phyloP scores from a whole-genome alignment of 768 basidiomycete genomes.

The Butyriboletus loyo region DNA sequence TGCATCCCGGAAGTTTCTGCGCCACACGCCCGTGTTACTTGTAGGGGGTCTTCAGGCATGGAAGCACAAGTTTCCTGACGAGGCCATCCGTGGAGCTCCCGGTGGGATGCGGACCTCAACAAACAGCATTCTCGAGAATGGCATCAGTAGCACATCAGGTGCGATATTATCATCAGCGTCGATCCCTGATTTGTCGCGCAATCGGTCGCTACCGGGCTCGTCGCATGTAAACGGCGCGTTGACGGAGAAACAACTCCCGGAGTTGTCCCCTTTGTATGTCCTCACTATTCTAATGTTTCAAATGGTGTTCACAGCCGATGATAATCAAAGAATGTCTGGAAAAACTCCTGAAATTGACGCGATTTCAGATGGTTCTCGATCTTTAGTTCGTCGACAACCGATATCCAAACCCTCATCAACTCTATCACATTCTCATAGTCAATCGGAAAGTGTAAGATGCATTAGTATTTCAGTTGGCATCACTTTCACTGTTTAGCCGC shows the following conservation, averaged over 20 bases:
- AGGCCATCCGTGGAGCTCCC: constrained; percentile 29
- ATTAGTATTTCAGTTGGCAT: constrained; percentile 4
- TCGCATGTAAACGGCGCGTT: constrained; percentile 17
- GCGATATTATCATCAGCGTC: constrained; percentile 21
- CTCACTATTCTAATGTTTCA: not conserved
- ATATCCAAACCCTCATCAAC: constrained; percentile 42
- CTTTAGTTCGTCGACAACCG: constrained; percentile 38
- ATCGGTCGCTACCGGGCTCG: constrained; percentile 7
- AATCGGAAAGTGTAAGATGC: constrained; percentile 47
- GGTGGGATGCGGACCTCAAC: constrained; percentile 12
- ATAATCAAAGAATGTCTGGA: constrained; percentile 14
- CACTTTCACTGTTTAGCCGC: constrained; percentile 10
- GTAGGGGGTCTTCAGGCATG: constrained; percentile 84
- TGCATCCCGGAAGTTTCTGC: constrained; percentile 69
- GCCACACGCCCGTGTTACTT: constrained; percentile 76
- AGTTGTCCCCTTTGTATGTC: constrained; percentile 23
- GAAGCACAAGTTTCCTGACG: constrained; percentile 55
- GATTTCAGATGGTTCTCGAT: constrained; percentile 11
- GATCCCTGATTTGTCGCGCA: constrained; percentile 12
- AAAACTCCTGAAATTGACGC: constrained; percentile 14
- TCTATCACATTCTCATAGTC: constrained; percentile 45
- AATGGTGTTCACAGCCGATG: constrained; percentile 10
- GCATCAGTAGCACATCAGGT: constrained; percentile 26
- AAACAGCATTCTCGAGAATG: constrained; percentile 25
- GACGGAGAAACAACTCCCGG: constrained; percentile 16